Evolutionary conservation across 2,329 filamentous ascomycete genomes (phyloP).

Genomic region (Pseudogymnoascus sp.): DNA sequence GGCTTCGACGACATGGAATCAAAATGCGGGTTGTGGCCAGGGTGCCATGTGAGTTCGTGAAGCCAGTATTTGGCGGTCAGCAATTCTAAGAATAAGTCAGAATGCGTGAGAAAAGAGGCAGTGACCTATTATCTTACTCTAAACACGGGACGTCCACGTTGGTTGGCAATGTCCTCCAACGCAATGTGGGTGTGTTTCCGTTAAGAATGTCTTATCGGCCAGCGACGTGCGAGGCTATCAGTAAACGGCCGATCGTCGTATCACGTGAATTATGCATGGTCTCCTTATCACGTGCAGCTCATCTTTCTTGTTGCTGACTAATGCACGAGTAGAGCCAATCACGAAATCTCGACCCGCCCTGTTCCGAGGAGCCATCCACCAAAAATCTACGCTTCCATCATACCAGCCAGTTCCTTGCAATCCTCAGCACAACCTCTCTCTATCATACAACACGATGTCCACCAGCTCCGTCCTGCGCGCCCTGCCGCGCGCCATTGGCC

Average conservation of each 20-base stretch:
- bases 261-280: not conserved
- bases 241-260: not conserved
- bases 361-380: constrained; percentile 8
- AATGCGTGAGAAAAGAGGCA: not conserved
- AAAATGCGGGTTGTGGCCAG: not conserved
- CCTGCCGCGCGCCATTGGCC: constrained; percentile 8
- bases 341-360: constrained; percentile 5
- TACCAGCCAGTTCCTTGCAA: not conserved
- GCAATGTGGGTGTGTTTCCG: constrained; percentile 3
- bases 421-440: constrained; percentile 1
- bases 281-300: constrained; percentile 8
- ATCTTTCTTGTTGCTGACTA: constrained; percentile 2
- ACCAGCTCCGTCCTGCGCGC: constrained; percentile 7
- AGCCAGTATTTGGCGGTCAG: not conserved
- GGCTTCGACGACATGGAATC: constrained; percentile 9
- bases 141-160: not conserved
- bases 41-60: not conserved
- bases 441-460: constrained; percentile 8
- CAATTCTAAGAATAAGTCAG: not conserved
- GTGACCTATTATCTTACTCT: not conserved
- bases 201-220: constrained; percentile 6
- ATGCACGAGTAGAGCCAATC: not conserved
- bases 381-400: constrained; percentile 8
- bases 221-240: constrained; percentile 2
- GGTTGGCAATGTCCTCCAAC: constrained; percentile 1